Conservation (phyloP, 2,329 filamentous ascomycete species). For the Aschersonia sp. region DNA sequence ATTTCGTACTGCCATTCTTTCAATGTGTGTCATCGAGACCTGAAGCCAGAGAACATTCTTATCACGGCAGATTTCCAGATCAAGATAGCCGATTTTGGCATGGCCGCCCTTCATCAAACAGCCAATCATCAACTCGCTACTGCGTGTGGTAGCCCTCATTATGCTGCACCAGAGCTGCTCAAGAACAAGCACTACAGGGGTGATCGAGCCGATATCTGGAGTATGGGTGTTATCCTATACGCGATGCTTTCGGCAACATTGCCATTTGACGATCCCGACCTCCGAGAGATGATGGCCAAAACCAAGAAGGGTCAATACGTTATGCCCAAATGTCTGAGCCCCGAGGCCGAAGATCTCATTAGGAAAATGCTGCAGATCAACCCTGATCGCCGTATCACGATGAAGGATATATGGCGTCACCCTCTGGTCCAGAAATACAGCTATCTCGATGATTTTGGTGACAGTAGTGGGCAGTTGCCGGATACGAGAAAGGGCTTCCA, state of each 20-base stretch:
- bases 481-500: conserved; percentile 47
- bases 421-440: conserved; percentile 78
- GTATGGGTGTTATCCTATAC: conserved; percentile 78
- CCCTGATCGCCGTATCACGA: conserved; percentile 63
- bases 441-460: conserved; percentile 52
- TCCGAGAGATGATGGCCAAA: conserved; percentile 46
- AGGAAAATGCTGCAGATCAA: conserved; percentile 64
- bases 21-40: conserved; percentile 88
- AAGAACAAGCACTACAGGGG: conserved; percentile 66
- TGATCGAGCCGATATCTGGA: conserved; percentile 86
- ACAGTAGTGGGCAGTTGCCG: conserved; percentile 35
- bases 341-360: conserved; percentile 66
- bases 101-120: conserved; percentile 83
- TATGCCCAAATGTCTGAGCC: conserved; percentile 47
- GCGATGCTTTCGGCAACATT: conserved; percentile 73
- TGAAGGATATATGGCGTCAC: conserved; percentile 75
- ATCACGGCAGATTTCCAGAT: conserved; percentile 62
- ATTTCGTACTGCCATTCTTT: conserved; percentile 87
- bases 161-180: conserved; percentile 87
- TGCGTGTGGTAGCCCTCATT: conserved; percentile 91
- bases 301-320: conserved; percentile 46
- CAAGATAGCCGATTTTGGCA: conserved; percentile 95
- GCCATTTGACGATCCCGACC: conserved; percentile 62
- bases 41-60: conserved; percentile 95
- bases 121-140: conserved; percentile 67